Base-by-base conservation (phyloP, 2,329 filamentous ascomycete species). In the Fusarium sp. region DNA sequence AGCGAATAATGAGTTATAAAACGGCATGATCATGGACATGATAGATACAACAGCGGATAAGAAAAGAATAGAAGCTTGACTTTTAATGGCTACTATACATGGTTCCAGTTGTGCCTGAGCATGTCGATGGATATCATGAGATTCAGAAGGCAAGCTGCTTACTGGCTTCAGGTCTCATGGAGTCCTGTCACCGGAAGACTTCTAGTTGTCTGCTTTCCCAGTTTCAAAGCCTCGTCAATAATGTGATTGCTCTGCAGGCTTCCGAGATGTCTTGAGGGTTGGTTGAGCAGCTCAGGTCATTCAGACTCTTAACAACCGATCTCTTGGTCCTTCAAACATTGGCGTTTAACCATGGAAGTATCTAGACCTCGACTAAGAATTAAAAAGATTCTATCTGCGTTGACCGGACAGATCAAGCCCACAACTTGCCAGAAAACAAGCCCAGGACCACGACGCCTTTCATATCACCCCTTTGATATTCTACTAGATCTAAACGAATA, bases 31-130 rank as follows among this genome's bases (percentile, higher is more conserved):
- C 33, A 45, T 43, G 60, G 29, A 11, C 33, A 62, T 64, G 56
- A 71, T 69, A 72, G 63, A 73, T 54, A 65, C 18, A 60, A 68
- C 10, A 61, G 63, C 50, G 6, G 41, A 61, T 35, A 18, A 39
- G 45, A 50, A 24, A 64, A 22, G 65, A 69, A 64, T 74, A 63
- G 63, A 73, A 22, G 22, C 14, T 43, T 43, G 48, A 27, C 6
- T n/a, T 48, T 48, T 16, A 24, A 48, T 48, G 18, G 31, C 31
- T 35, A 14, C 33, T 9, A 22, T 10, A 22, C 29, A 9, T 24
- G 11, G 27, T 31, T 24, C 31, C 13, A 4, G 11, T 14, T 16
- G 7, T 33, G n/a, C 4, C 18, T 35, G 31, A 18, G 9, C 18
- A 20, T 56, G 52, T 35, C n/a, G 45, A n/a, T 50, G 24, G 24